Conservation (phyloP, 2,329 filamentous ascomycete genomes). For the Ophidiomyces ophidiicola region DNA sequence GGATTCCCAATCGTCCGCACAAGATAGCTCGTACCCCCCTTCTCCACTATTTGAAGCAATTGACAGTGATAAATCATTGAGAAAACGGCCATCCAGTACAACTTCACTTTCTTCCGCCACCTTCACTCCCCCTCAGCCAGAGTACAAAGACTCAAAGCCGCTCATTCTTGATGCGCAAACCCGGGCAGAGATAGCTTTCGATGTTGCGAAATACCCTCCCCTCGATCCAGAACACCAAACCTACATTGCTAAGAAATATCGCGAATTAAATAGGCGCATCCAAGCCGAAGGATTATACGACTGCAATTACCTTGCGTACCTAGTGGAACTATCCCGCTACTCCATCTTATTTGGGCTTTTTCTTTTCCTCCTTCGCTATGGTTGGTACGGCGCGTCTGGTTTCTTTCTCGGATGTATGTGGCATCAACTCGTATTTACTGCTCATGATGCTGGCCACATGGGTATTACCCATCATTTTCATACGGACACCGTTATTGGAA, state of each 20-base stretch:
- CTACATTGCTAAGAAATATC: slow-evolving; percentile 67
- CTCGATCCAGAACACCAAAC: slow-evolving; percentile 63
- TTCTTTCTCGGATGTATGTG: slow-evolving; percentile 70
- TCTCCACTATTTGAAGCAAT: slow-evolving; percentile 49
- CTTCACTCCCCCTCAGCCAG: slow-evolving; percentile 16
- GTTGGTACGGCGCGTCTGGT: slow-evolving; percentile 59
- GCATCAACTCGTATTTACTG: slow-evolving; percentile 90
- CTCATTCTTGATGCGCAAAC: slow-evolving; percentile 54
- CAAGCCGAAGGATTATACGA: slow-evolving; percentile 64
- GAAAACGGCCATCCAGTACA: slow-evolving; percentile 26
- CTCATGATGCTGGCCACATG: slow-evolving; percentile 94
- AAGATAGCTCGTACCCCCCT: slow-evolving; percentile 43
- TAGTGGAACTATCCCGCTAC: slow-evolving; percentile 62
- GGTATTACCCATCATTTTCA: slow-evolving; percentile 89
- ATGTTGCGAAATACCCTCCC: slow-evolving; percentile 68
- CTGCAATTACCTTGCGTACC: slow-evolving; percentile 73
- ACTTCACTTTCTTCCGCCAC: slow-evolving; percentile 22
- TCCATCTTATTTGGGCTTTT: slow-evolving; percentile 51
- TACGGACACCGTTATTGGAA: slow-evolving; percentile 71
- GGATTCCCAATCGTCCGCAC: slow-evolving; percentile 35
- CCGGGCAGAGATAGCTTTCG: slow-evolving; percentile 59
- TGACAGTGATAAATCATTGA: slow-evolving; percentile 29
- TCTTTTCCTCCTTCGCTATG: slow-evolving; percentile 47
- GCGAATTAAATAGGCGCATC: slow-evolving; percentile 60
- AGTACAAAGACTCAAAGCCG: slow-evolving; percentile 9